These are phyloP conservation scores for Phellinidium pouzarii DNA, from an alignment of 1,284 basidiomycete species.

Conservation along the genomic window DNA sequence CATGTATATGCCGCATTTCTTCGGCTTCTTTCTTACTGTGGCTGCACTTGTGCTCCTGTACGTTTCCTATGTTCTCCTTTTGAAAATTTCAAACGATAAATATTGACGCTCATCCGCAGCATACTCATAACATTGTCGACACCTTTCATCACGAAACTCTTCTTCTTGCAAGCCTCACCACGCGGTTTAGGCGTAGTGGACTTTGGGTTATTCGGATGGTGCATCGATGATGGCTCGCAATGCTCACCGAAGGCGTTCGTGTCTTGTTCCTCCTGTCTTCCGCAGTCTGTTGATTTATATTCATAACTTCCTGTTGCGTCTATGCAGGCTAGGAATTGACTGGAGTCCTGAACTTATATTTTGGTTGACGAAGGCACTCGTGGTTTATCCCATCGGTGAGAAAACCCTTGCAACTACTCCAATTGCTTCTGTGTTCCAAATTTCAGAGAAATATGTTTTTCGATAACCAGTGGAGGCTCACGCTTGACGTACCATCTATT, in stretches of 20 bases:
- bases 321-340: conserved; percentile 25
- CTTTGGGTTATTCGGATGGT: conserved; percentile 29
- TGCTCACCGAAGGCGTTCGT: conserved; percentile 25
- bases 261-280: neutral
- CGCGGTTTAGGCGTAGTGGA: conserved; percentile 26
- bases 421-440: no score
- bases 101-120: conserved; percentile 18
- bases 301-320: neutral
- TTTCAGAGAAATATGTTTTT: no score
- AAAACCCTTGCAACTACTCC: no score
- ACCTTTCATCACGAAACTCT: conserved; percentile 27
- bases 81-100: neutral
- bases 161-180: conserved; percentile 25
- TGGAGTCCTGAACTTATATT: conserved; percentile 23
- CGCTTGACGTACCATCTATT: neutral
- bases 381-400: conserved; percentile 28
- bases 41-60: neutral
- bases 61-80: neutral
- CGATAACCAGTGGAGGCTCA: no score
- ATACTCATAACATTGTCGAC: conserved; percentile 27
- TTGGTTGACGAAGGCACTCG: conserved; percentile 24
- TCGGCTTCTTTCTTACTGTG: neutral
- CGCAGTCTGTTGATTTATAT: neutral
- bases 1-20: neutral
- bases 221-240: conserved; percentile 19